These are phyloP conservation scores for Apiospora koreana DNA, from an alignment of 2,329 filamentous ascomycete genomes.

Conservation along the genomic window DNA sequence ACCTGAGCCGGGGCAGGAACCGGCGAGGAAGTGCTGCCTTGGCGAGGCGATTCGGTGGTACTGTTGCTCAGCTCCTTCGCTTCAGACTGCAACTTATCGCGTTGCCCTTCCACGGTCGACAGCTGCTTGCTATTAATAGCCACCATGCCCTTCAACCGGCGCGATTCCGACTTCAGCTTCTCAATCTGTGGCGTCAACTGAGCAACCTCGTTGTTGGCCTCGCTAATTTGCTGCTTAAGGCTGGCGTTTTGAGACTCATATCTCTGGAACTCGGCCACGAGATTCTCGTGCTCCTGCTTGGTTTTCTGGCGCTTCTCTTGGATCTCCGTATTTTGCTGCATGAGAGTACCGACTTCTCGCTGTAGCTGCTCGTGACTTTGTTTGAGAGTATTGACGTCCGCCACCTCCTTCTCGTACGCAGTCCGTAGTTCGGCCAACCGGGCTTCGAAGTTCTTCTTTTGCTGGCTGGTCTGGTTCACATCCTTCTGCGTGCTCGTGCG, in stretches of 20 bases:
- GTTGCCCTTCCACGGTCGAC: conserved; percentile 82
- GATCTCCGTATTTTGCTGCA: conserved; percentile 79
- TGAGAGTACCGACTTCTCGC: conserved; percentile 81
- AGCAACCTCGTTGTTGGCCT: conserved; percentile 78
- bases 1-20: conserved; percentile 49
- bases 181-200: conserved; percentile 89
- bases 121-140: conserved; percentile 99
- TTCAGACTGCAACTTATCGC: conserved; percentile 83
- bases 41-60: conserved; percentile 59
- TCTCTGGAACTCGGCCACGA: conserved; percentile 72
- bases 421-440: conserved; percentile 82
- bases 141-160: conserved; percentile 93
- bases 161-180: conserved; percentile 86
- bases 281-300: conserved; percentile 77
- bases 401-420: conserved; percentile 91
- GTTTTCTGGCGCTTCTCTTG: conserved; percentile 82
- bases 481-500: conserved; percentile 78
- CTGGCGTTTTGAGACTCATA: conserved; percentile 87
- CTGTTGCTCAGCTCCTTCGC: conserved; percentile 67
- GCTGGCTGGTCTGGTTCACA: conserved; percentile 75
- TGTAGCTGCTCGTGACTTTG: conserved; percentile 72
- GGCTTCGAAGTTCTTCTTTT: conserved; percentile 92
- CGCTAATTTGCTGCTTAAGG: conserved; percentile 84
- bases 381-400: conserved; percentile 80
- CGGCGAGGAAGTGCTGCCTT: conserved; percentile 52